phyloP scores from a whole-genome alignment of 2,329 filamentous ascomycete genomes.

The Apiospora kogelbergensis region DNA sequence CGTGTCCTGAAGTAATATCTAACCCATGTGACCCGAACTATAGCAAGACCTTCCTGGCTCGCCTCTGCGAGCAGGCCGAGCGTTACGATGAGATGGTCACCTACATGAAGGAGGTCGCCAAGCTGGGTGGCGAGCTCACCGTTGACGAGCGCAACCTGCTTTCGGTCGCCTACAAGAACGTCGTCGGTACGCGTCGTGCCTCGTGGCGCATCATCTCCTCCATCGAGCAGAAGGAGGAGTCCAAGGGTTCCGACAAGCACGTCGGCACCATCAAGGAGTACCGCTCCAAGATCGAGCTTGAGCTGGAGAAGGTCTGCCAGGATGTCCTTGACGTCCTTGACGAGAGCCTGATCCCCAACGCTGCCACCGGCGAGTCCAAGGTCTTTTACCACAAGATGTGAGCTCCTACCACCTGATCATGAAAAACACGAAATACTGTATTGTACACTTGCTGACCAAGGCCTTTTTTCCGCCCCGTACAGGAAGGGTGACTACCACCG shows the following conservation, averaged over 20 bases:
- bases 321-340: conserved; percentile 96
- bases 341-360: conserved; percentile 90
- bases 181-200: conserved; percentile 95
- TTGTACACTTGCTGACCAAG: conserved; percentile 8
- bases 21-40: conserved; percentile 24
- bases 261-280: conserved; percentile 93
- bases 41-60: conserved; percentile 99
- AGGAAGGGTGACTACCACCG: conserved; percentile 99
- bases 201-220: conserved; percentile 99
- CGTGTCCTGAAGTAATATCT: conserved; percentile 5
- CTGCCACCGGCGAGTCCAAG: conserved; percentile 96
- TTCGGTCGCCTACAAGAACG: conserved; percentile 99
- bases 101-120: conserved; percentile 99
- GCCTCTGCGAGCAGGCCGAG: conserved; percentile 99
- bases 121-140: conserved; percentile 75
- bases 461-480: conserved; percentile 20
- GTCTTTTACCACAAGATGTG: conserved; percentile 99
- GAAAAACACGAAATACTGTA: neutral
- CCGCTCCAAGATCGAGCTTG: conserved; percentile 96
- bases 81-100: conserved; percentile 99
- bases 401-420: conserved; percentile 37
- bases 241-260: conserved; percentile 96
- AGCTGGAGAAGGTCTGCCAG: conserved; percentile 97
- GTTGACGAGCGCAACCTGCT: conserved; percentile 99
- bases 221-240: conserved; percentile 99